Evolutionary conservation across 768 basidiomycete species (phyloP), one percentile per base, ranked within the genome.

Genomic region (Sporobolomyces roseus): DNA sequence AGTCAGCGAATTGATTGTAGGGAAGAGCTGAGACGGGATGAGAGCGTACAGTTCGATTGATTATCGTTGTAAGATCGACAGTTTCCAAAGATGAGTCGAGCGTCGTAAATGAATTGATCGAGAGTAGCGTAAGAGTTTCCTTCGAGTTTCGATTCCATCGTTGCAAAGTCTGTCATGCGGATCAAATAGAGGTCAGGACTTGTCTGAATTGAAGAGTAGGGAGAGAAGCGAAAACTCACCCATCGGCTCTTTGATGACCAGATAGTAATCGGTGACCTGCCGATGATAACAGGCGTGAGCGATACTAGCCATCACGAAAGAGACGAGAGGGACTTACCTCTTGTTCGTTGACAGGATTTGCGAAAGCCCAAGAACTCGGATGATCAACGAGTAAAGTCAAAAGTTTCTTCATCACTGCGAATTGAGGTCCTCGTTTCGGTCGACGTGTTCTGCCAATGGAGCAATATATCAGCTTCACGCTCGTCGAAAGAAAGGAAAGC

Each of bases 91-190:
- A 98, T 85, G 61, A 94, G 81, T 73, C 87, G 84, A 12, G 87
- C 87, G 77, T 98, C 96, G 45, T 83, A 83, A 21, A 87, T 79
- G 77, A 97, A 94, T 46, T 82, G 80, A 54, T 89, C 87, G 64
- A 93, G 79, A 36, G 83, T 82, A 23, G 67, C 41, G 78, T 97
- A 99, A 74, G 88, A 85, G 77, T 89, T 90, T 27, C 83, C 85
- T 50, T 92, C 88, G 29, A 98, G 84, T 78, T 91, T 97, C 77
- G 87, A 83, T 75, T 90, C 88, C 86, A 98, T 94, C 5, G 91
- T 94, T 65, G 82, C 81, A 69, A 98, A 84, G 78, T 99, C 94
- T 75, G 61, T 6, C 4, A 17, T 30, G 35, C 4, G 7, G 4
- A 3, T 1, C 0, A 5, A 25, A 33, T 7, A n/a, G 27, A 23